Evolutionary conservation across 805 yeast species (phyloP).

Genomic region (Barnettozyma salicaria): DNA sequence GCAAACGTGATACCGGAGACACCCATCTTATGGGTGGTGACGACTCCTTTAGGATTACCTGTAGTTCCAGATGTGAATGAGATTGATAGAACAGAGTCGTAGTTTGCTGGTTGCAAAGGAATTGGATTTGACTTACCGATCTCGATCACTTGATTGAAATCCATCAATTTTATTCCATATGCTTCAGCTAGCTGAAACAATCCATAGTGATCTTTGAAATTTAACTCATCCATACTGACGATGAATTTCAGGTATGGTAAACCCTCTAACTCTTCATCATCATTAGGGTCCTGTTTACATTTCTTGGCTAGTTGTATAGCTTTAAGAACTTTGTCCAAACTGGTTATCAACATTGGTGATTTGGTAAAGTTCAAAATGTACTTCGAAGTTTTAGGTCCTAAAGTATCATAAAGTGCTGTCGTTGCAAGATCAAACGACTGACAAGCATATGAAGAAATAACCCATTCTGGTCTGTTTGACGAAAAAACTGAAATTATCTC

Average conservation of each 20-base stretch:
- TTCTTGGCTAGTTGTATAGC: constrained; percentile 18
- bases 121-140: constrained; percentile 33
- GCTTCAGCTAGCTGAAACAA: constrained; percentile 23
- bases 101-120: constrained; percentile 34
- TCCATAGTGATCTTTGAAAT: constrained; percentile 28
- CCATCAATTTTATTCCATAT: constrained; percentile 28
- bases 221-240: constrained; percentile 41
- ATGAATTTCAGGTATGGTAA: constrained; percentile 37
- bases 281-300: constrained; percentile 5
- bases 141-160: constrained; percentile 34
- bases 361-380: constrained; percentile 11
- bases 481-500: constrained; percentile 48
- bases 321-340: constrained; percentile 29
- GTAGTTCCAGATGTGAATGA: constrained; percentile 61
- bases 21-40: constrained; percentile 38
- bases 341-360: constrained; percentile 21
- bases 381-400: constrained; percentile 11
- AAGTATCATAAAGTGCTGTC: constrained; percentile 11
- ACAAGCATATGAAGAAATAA: constrained; percentile 55
- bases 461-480: constrained; percentile 61
- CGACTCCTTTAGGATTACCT: constrained; percentile 60
- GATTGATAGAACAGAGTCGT: constrained; percentile 39
- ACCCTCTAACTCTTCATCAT: constrained; percentile 13
- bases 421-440: constrained; percentile 14
- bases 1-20: constrained; percentile 31